Base-by-base conservation (phyloP, 75 land plant genomes). In the Larix kaempferi region DNA sequence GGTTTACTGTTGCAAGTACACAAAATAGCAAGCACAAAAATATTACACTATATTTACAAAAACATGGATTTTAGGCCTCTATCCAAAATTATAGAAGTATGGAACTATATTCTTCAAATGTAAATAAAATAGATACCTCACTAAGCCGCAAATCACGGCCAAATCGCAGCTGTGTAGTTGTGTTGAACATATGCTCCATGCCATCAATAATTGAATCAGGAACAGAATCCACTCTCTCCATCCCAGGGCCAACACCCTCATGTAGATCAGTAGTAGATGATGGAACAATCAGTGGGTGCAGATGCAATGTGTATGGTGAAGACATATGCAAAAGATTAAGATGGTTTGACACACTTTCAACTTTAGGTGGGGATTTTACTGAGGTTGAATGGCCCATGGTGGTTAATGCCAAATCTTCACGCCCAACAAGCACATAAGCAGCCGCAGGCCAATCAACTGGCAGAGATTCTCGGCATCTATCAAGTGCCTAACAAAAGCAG, bases 401-500 rank as follows among this genome's bases (percentile, higher is more conserved):
- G 10, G 87, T 77, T 79, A 86, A 83, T 62, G 99, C 96, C 62
- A 98, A 81, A 80, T 98, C 99, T 74, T 98, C 98, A 35, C 99
- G 92, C 39, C 99, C 99, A 82, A 95, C 84, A 71, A 98, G 91
- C 73, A 91, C 87, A 85, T 93, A 98, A 22, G 99, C 99, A 84
- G 99, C 79, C 16, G 91, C 84, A 73, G 98, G 91, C 99, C 99
- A 98, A 74, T 91, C 91, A 54, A 79, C 59, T 15, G 99, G 99
- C 44, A 98, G 96, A 83, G 90, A 87, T 84, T 98, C 99, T 3
- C 98, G 89, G 52, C 99, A 98, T 77, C 82, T 95, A 57, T 95
- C 93, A 73, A 95, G 78, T 49, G 93, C 99, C 99, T 96, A 57
- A 44, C 19, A 59, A 59, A 59, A 39, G 26, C n/a, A 82, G 60